Base-by-base conservation (phyloP, 345 rosid species). In the Barbarea vulgaris region DNA sequence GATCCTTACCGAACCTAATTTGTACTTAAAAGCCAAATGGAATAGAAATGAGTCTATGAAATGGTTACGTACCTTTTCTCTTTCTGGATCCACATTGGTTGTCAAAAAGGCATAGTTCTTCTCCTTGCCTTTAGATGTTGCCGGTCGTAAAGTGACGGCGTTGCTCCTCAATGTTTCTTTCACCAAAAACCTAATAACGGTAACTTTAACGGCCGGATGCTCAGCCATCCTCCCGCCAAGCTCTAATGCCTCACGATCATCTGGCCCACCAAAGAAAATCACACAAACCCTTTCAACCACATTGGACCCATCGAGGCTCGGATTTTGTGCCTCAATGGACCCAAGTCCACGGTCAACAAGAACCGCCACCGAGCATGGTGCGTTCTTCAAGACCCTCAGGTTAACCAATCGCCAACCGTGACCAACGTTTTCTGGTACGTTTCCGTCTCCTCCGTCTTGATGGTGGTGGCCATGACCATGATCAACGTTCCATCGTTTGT, bases 301-400 rank as follows among this genome's bases (percentile, higher is more conserved):
- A 44, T 73, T 59, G 0, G 63, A 50, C 31, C 73, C 51, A 18
- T 64, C 62, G 24, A 58, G 62, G 18, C 74, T 83, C 0, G 79
- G 72, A 44, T 39, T 66, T 30, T 69, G 83, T 25, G 80, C 0
- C 25, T 80, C 88, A 15, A 73, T 37, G 9, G 70, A 78, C 1
- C 93, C 90, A 10, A 90, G 87, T 33, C 98, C 97, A 64, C 89
- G 95, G 81, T 93, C 97, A 30, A 90, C 87, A 4, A 93, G 85
- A 76, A 93, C 77, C 9, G 85, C 97, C 37, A 89, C 98, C 0
- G 97, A 83, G 52, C 97, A 93, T 0, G 91, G 90, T 2, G 96
- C 89, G 3, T 84, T 54, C 76, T 87, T 87, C 36, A 90, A 71
- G 53, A 90, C 88, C 85, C 87, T 84, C 70, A 86, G 88, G 73